A percentile compares a stretch with the other conserved stretches of the same genome.
Evolutionary conservation across 352 stramenopile species (phyloP).

Genomic region (Aphanomyces astaci): DNA sequence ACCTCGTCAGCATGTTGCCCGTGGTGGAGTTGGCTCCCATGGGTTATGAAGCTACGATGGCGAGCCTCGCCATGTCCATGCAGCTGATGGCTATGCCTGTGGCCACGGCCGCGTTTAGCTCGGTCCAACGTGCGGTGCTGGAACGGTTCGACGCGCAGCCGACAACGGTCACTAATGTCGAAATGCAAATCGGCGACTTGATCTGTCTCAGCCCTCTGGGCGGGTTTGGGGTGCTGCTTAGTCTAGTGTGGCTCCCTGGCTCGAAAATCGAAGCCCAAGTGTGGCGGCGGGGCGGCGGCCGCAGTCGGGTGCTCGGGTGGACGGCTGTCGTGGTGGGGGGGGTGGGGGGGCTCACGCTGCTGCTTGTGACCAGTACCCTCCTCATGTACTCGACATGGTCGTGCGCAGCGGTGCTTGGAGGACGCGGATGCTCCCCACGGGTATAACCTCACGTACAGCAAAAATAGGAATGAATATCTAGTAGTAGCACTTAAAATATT

Average conservation of each 20-base stretch:
- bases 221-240: conserved; percentile 8
- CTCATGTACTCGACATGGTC: background rate
- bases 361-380: background rate
- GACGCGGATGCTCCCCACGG: background rate
- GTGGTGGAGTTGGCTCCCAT: conserved; percentile 3
- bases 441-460: background rate
- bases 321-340: background rate
- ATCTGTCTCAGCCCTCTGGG: background rate
- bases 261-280: conserved; percentile 17
- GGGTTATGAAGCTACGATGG: conserved; percentile 11
- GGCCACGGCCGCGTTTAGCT: conserved; percentile 2
- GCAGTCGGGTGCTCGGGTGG: background rate
- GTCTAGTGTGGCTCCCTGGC: conserved; percentile 11
- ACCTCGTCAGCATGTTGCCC: conserved; percentile 9
- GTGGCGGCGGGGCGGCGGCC: conserved; percentile 10
- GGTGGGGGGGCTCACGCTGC: background rate
- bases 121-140: background rate
- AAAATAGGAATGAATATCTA: no score
- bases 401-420: background rate
- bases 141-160: background rate
- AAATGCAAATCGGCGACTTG: background rate
- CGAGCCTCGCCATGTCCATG: conserved; percentile 5
- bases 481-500: no score
- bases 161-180: no score
- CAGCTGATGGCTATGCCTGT: conserved; percentile 10